Percentiles rank a stretch among this genome's conserved stretches.
Evolutionary conservation across 305 asterid species (phyloP).

Genomic region (Fraxinus sp.): DNA sequence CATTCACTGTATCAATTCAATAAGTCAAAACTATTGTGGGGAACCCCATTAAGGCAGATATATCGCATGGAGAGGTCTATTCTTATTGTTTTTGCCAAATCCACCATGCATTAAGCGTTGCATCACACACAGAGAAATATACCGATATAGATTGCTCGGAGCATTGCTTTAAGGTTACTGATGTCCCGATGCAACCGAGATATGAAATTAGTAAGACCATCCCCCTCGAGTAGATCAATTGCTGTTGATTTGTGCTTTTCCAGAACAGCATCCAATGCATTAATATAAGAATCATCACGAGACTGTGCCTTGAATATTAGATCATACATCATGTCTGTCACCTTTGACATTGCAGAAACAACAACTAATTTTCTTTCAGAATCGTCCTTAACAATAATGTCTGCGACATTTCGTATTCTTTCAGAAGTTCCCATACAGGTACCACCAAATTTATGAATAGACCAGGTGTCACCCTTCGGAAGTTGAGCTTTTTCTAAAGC

Average conservation of each 20-base stretch:
- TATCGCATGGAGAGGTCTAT: neutral
- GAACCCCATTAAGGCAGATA: neutral
- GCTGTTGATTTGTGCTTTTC: conserved; percentile 86
- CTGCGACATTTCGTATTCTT: conserved; percentile 79
- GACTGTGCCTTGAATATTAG: conserved; percentile 79
- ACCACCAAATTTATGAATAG: conserved; percentile 95
- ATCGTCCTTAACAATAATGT: conserved; percentile 63
- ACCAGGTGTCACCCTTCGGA: conserved; percentile 84
- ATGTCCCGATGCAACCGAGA: conserved; percentile 69
- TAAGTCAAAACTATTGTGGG: conserved; percentile 1
- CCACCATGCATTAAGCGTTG: neutral
- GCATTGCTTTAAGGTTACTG: conserved; percentile 84
- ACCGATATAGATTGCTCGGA: conserved; percentile 91
- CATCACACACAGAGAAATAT: conserved; percentile 21
- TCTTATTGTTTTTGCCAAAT: neutral
- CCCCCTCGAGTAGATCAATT: conserved; percentile 71
- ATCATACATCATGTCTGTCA: conserved; percentile 96
- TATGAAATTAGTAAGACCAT: conserved; percentile 65
- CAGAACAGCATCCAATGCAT: conserved; percentile 67
- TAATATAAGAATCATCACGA: conserved; percentile 66
- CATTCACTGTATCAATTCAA: neutral
- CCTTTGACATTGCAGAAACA: conserved; percentile 97
- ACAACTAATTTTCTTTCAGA: conserved; percentile 82
- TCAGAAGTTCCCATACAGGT: conserved; percentile 94
- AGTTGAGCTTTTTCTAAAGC: conserved; percentile 51